Evolutionary conservation across 1,139 yeast species (phyloP).

Genomic region (Nadsonia starkeyi-henricii): DNA sequence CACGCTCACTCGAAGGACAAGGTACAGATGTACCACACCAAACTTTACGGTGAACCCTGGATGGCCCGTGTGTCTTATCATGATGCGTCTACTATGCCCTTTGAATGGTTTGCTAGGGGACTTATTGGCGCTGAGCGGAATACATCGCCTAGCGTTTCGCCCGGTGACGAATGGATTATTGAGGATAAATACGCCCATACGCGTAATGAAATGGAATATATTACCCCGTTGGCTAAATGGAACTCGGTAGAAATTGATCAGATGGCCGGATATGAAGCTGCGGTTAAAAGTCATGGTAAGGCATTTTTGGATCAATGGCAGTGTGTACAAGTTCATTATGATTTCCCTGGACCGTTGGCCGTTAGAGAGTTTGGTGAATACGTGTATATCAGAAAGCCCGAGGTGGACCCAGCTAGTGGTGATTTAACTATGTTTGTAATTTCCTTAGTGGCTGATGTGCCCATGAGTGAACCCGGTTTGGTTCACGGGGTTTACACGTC

Average conservation of each 20-base stretch:
- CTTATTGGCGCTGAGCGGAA: background rate
- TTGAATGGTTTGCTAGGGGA: background rate
- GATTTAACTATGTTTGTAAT: background rate
- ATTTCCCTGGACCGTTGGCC: background rate
- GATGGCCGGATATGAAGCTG: background rate
- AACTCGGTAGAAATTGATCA: background rate
- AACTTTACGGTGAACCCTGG: background rate
- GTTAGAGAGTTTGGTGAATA: background rate
- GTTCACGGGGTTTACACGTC: constrained; percentile 47
- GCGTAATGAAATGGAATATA: background rate
- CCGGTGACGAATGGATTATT: background rate
- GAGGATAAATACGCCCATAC: background rate
- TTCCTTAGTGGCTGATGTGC: background rate
- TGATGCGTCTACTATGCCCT: background rate
- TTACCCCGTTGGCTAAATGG: background rate
- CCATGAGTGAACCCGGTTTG: constrained; percentile 13
- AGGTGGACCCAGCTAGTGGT: background rate
- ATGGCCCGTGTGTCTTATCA: background rate
- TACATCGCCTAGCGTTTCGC: too few relatives aligned
- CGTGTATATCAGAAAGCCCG: background rate
- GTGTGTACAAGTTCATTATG: background rate
- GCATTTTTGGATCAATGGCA: background rate
- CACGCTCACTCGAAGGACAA: background rate
- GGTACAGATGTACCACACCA: background rate
- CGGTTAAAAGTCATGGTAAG: background rate